Base-by-base conservation (phyloP, 345 rosid genomes). In the Hirschfeldia incana region DNA sequence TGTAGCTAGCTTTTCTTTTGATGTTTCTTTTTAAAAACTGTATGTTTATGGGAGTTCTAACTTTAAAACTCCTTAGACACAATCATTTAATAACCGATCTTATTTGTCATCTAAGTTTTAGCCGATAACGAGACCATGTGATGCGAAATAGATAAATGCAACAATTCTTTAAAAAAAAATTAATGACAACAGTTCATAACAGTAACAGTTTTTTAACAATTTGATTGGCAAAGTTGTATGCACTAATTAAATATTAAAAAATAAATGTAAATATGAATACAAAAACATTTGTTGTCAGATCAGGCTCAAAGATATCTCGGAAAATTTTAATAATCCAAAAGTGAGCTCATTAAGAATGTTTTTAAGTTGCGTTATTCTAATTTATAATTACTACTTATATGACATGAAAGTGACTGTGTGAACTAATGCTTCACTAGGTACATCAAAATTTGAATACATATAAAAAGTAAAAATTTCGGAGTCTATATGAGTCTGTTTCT, bases 1-100 rank as follows among this genome's bases (percentile, higher is more conserved):
- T 77, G 78, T 73, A 78, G 73, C 77, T 66, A 78, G 21, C 44
- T 4, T 72, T 71, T n/a, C 29, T 21, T 76, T 49, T 8, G 11
- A 21, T 70, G 59, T 70, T 51, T 51, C 57, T 15, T 51, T 46
- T 51, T 5, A 5, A 51, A n/a, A 51, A 44, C 51, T 63, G 30
- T 39, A 27, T 44, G 30, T 69, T 39, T 64, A 51, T 46, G 8
- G 36, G 12, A 70, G 9, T 51, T 65, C 39, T 44, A 30, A 68
- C 62, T 53, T 21, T 51, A n/a, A n/a, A 51, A n/a, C 57, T 46
- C 57, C 17, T 49, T n/a, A 46, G 16, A 46, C n/a, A 44, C 15
- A 44, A 44, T 44, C 51, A 44, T 44, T 44, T 44, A 46, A 46
- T 12, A 46, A 46, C 55, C 21, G 8, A n/a, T 51, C 16, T 51